Percentiles rank a stretch among this genome's conserved stretches.
These are phyloP conservation scores for Prunella vulgaris DNA, from an alignment of 257 asterid genomes.

Conservation along the genomic window DNA sequence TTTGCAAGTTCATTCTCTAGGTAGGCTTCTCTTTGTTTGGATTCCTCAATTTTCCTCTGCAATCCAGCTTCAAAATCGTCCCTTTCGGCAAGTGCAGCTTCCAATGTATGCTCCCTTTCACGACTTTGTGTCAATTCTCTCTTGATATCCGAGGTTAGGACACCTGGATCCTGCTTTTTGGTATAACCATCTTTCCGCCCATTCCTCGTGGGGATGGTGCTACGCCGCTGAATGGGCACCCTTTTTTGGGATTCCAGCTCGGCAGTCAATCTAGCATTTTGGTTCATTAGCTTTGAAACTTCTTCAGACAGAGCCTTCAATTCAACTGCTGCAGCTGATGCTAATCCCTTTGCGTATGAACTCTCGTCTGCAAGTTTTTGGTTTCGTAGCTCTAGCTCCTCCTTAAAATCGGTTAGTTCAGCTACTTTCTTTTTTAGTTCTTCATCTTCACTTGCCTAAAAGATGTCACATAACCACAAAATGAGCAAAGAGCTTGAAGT, in stretches of 20 bases:
- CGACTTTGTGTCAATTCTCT: constrained; percentile 70
- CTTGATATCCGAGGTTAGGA: constrained; percentile 50
- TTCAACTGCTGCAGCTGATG: constrained; percentile 99
- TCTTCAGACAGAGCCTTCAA: constrained; percentile 93
- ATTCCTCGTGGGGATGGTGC: constrained; percentile 41
- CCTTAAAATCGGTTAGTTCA: constrained; percentile 53
- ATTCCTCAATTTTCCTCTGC: constrained; percentile 83
- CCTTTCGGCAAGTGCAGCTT: constrained; percentile 72
- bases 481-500: constrained; percentile 7
- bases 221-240: constrained; percentile 70
- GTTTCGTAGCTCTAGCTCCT: constrained; percentile 72
- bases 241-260: constrained; percentile 73
- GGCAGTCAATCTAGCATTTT: constrained; percentile 62
- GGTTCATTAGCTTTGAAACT: constrained; percentile 95
- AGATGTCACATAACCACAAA: constrained; percentile 11
- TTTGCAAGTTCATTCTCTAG: constrained; percentile 95
- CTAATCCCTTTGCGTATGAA: constrained; percentile 93
- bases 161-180: constrained; percentile 49
- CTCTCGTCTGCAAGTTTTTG: constrained; percentile 91
- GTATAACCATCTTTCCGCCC: constrained; percentile 58
- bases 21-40: constrained; percentile 91
- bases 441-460: constrained; percentile 63
- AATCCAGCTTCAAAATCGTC: constrained; percentile 66
- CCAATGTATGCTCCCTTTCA: constrained; percentile 76
- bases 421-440: constrained; percentile 57